Evolutionary conservation across 2,329 filamentous ascomycete species (phyloP), one percentile per base, ranked within the genome.

Genomic region (Aspergillus novofumigatus): DNA sequence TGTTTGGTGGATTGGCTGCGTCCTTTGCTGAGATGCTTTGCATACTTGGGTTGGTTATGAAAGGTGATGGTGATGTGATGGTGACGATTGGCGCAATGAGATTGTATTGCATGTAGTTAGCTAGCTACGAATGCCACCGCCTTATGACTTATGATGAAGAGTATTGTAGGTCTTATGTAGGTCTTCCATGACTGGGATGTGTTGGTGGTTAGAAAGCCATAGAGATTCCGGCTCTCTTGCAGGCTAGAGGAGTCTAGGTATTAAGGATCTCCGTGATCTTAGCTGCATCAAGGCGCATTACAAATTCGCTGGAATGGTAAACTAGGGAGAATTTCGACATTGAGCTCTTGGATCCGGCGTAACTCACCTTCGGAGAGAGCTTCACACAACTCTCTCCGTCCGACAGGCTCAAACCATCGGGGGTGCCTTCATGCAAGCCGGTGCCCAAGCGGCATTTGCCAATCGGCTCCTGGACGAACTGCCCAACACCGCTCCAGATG

Each of bases 381-480:
- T n/a, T n/a, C n/a, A n/a, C n/a, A n/a, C n/a, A n/a, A n/a, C n/a
- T n/a, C n/a, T n/a, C n/a, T n/a, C n/a, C n/a, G 25, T 10, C 14
- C 23, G n/a, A 51, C 32, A 57, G 56, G 71, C 49, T 68, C 64
- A 68, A 56, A 71, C 66, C 3, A 60, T 74, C 8, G 70, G 70
- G 10, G 67, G 69, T n/a, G 62, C 70, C 8, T 62, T 74, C 50
- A 67, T 61, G 56, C 64, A 72, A 52, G 69, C 68, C 3, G 69
- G 67, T 20, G 69, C 59, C 0, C 69, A 74, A 59, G 60, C 70
- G 4, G 70, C 62, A 20, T 74, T 74, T 57, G 62, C 62, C n/a
- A 75, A 75, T 57, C 61, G 60, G 23, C 55, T 73, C 28, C 47
- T 71, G n/a, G 51, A 65, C 26, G 59, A 60, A 25, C 41, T 74